Conservation (phyloP, 2,329 filamentous ascomycete species). For the Xylariomycetidae sp. region DNA sequence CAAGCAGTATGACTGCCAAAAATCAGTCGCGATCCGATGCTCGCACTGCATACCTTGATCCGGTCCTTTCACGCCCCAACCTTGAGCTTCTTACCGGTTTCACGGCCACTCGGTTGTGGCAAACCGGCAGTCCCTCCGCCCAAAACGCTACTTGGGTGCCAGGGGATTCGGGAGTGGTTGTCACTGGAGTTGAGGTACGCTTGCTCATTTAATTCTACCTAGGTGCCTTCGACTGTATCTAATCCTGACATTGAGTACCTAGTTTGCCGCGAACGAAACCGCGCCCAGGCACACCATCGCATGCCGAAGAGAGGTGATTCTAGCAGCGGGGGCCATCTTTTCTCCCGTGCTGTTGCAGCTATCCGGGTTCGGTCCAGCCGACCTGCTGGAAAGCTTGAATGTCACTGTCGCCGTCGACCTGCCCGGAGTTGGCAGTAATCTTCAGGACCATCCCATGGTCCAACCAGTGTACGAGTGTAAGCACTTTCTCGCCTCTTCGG, state of each 20-base stretch:
- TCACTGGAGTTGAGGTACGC: slow-evolving; percentile 33
- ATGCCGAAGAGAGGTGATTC: slow-evolving; percentile 25
- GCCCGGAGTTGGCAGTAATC: slow-evolving; percentile 27
- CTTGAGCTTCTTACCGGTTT: slow-evolving; percentile 33
- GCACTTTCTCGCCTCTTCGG: background rate
- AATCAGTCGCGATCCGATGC: slow-evolving; percentile 36
- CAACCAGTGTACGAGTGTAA: slow-evolving; percentile 21
- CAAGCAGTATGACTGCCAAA: slow-evolving; percentile 30
- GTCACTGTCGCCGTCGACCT: slow-evolving; percentile 25
- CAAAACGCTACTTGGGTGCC: slow-evolving; percentile 7
- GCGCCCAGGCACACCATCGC: slow-evolving; percentile 14
- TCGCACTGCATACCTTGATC: slow-evolving; percentile 34
- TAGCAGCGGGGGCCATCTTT: slow-evolving; percentile 25
- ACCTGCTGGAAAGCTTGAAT: slow-evolving; percentile 21
- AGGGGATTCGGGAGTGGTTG: slow-evolving; percentile 10
- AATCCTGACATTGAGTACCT: too few relatives aligned
- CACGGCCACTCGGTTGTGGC: slow-evolving; percentile 28
- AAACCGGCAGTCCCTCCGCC: slow-evolving; percentile 8
- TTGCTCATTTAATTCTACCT: too few relatives aligned
- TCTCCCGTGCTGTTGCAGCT: slow-evolving; percentile 27
- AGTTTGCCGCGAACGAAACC: slow-evolving; percentile 23
- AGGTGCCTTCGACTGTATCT: too few relatives aligned
- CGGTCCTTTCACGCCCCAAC: slow-evolving; percentile 29
- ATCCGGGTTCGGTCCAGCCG: slow-evolving; percentile 28
- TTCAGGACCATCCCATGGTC: slow-evolving; percentile 27